Evolutionary conservation across 108 stramenopile genomes (phyloP).

Genomic region (Parmales sp.): DNA sequence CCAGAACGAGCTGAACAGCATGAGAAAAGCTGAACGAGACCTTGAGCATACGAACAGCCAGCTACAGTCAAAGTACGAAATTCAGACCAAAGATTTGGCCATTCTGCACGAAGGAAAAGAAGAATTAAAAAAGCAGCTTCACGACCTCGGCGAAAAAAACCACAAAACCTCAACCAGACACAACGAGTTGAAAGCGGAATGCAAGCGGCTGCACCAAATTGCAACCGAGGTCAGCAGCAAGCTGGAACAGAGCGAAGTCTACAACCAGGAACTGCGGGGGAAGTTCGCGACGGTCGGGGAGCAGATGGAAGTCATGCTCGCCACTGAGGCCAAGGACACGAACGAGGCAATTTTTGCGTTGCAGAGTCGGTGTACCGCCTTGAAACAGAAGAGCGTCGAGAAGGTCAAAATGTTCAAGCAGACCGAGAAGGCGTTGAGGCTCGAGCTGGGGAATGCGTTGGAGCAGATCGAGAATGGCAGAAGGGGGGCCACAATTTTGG

Average conservation of each 20-base stretch:
- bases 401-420: neutral
- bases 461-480: neutral
- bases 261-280: neutral
- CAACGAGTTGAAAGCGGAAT: too few species aligned
- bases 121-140: too few species aligned
- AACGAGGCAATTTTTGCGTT: neutral
- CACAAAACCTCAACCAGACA: too few species aligned
- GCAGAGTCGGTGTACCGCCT: neutral
- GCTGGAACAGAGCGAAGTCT: too few species aligned
- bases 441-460: neutral
- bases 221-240: too few species aligned
- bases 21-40: too few species aligned
- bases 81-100: too few species aligned
- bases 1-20: neutral
- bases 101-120: too few species aligned
- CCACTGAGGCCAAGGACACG: neutral
- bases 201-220: too few species aligned
- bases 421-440: neutral
- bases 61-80: too few species aligned
- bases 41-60: too few species aligned
- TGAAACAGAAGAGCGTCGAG: neutral
- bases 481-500: neutral
- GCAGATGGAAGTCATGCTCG: constrained; percentile 7
- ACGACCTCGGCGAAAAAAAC: too few species aligned
- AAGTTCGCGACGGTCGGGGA: constrained; percentile 9